phyloP scores from a whole-genome alignment of 1,139 yeast genomes.

The Yamadazyma atmosphaerica region DNA sequence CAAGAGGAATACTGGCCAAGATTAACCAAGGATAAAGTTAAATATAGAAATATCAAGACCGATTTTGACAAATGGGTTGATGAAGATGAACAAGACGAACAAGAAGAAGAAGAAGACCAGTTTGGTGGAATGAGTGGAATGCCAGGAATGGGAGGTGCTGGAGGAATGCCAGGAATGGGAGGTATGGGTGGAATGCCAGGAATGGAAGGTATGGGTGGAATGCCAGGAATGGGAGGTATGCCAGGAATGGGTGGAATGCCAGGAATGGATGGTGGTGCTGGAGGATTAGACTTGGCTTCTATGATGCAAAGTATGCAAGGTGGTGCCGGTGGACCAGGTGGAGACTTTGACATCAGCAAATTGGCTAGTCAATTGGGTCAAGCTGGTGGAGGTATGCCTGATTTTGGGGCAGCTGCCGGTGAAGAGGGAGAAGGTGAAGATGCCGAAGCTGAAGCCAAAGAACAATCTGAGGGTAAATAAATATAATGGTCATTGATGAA shows the following conservation, averaged over 20 bases:
- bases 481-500: slow-evolving; percentile 11
- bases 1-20: slow-evolving; percentile 90
- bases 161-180: slow-evolving; percentile 25
- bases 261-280: slow-evolving; percentile 26
- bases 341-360: slow-evolving; percentile 35
- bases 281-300: slow-evolving; percentile 20
- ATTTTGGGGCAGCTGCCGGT: slow-evolving; percentile 21
- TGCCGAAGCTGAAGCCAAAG: slow-evolving; percentile 23
- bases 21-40: slow-evolving; percentile 72
- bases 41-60: slow-evolving; percentile 76
- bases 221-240: slow-evolving; percentile 25
- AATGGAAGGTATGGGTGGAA: slow-evolving; percentile 27
- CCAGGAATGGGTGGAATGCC: slow-evolving; percentile 30
- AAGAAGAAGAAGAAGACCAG: slow-evolving; percentile 45
- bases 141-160: slow-evolving; percentile 28
- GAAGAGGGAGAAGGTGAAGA: slow-evolving; percentile 35
- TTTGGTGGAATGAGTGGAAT: slow-evolving; percentile 23
- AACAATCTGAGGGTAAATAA: slow-evolving; percentile 25
- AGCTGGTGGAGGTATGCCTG: slow-evolving; percentile 27
- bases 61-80: slow-evolving; percentile 98
- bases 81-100: slow-evolving; percentile 86
- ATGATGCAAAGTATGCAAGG: slow-evolving; percentile 31
- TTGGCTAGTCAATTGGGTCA: slow-evolving; percentile 49
- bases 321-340: slow-evolving; percentile 34
- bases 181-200: slow-evolving; percentile 31